Conservation (phyloP, 2,329 filamentous ascomycete genomes). For the Proliferodiscus dingleyae region DNA sequence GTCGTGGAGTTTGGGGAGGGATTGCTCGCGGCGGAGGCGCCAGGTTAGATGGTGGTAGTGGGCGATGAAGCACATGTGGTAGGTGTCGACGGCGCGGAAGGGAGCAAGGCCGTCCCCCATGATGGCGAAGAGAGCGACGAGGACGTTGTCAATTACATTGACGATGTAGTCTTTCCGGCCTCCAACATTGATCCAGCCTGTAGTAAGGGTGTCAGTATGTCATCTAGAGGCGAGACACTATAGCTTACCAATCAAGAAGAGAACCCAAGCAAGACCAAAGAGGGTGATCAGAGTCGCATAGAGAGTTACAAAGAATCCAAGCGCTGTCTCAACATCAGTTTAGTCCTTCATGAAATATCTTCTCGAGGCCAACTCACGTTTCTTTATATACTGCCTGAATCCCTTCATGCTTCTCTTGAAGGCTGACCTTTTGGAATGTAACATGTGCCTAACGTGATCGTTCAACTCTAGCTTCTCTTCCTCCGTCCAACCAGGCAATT, state of each 20-base stretch:
- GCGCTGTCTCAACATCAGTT: slow-evolving; percentile 40
- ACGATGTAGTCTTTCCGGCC: slow-evolving; percentile 64
- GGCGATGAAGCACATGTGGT: slow-evolving; percentile 67
- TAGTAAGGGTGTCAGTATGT: neutral
- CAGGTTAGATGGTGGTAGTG: slow-evolving; percentile 61
- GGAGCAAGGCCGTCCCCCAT: slow-evolving; percentile 68
- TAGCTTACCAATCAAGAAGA: slow-evolving; percentile 73
- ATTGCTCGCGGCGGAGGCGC: slow-evolving; percentile 52
- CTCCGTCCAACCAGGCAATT: slow-evolving; percentile 67
- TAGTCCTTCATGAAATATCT: slow-evolving; percentile 3
- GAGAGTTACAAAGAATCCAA: slow-evolving; percentile 78
- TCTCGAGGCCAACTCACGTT: slow-evolving; percentile 46
- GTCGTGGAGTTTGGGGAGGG: slow-evolving; percentile 52
- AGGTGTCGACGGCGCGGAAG: slow-evolving; percentile 76
- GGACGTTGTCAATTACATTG: slow-evolving; percentile 65
- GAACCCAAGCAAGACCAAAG: slow-evolving; percentile 82
- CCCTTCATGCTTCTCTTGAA: slow-evolving; percentile 77
- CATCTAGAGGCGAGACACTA: neutral
- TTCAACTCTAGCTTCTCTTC: slow-evolving; percentile 74
- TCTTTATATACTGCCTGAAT: slow-evolving; percentile 72
- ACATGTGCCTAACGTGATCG: slow-evolving; percentile 79
- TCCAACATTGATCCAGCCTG: slow-evolving; percentile 73
- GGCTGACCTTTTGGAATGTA: slow-evolving; percentile 73
- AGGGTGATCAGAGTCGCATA: slow-evolving; percentile 80
- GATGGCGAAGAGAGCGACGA: slow-evolving; percentile 66